Evolutionary conservation across 148 eudicot genomes (phyloP).

Genomic region (Fallopia convolvulus): DNA sequence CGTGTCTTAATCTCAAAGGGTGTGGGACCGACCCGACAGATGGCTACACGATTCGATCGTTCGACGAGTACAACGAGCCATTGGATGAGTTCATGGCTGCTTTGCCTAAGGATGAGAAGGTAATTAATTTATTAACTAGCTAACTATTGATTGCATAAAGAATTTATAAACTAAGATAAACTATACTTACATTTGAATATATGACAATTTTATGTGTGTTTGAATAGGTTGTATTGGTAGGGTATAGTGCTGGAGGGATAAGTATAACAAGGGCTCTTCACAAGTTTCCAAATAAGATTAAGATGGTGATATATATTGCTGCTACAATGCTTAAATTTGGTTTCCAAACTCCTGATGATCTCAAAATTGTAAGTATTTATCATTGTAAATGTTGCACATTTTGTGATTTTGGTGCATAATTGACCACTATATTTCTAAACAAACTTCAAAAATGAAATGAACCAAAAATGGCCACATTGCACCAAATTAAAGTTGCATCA

Average conservation of each 20-base stretch:
- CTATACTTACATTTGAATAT: too few species aligned
- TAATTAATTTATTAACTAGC: not conserved
- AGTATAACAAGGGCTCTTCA: slow-evolving; percentile 23
- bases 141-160: too few species aligned
- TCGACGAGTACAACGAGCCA: slow-evolving; percentile 64
- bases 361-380: slow-evolving; percentile 10
- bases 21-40: slow-evolving; percentile 49
- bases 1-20: slow-evolving; percentile 64
- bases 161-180: too few species aligned
- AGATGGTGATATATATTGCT: slow-evolving; percentile 21
- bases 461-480: not conserved
- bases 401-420: not conserved
- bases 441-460: not conserved
- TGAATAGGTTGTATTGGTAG: slow-evolving; percentile 24
- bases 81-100: slow-evolving; percentile 46
- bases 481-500: not conserved
- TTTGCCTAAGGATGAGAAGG: slow-evolving; percentile 46
- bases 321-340: slow-evolving; percentile 27
- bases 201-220: not conserved
- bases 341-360: slow-evolving; percentile 8
- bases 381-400: not conserved
- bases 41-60: slow-evolving; percentile 30
- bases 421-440: not conserved
- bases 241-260: slow-evolving; percentile 33
- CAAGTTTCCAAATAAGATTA: slow-evolving; percentile 17